Evolutionary conservation across 2,329 filamentous ascomycete species (phyloP), one percentile per base, ranked within the genome.

Genomic region (Byssoonygena ceratinophila): DNA sequence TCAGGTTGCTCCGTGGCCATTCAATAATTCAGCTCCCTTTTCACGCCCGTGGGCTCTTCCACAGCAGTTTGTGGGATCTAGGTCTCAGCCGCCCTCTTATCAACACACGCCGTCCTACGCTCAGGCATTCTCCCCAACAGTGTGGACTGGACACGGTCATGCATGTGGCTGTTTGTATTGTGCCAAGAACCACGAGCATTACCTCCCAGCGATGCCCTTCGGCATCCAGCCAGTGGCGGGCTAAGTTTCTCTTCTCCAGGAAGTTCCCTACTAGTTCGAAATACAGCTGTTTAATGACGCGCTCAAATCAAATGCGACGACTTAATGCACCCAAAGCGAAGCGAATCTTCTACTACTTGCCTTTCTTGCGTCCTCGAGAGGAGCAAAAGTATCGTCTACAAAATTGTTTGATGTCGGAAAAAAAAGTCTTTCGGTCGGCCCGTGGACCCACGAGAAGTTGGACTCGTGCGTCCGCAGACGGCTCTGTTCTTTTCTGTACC

Each of bases 91-190:
- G 31, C 68, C 72, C 39, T 72, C 72, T 32, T 70, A 74, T 53
- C 72, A 73, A 52, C 72, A 73, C 55, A 73, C 69, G 11, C 68
- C 73, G n/a, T 69, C 72, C 16, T 76, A 74, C 56, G 64, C 69
- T 40, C 64, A 71, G 54, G 70, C 72, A 22, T 74, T 74, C 53
- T 65, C 65, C n/a, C 68, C 70, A 37, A 72, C 66, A 55, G 69
- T 70, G 16, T 76, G 74, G 74, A 71, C 68, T 51, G 67, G 68
- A 12, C 71, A 74, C 57, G 69, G 69, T 25, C 67, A 68, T 2
- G 72, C 71, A 31, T 78, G 75, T 58, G 65, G 66, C 43, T 77
- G 75, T 58, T 59, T 65, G 47, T 71, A 72, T 53, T 77, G 74
- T 63, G 66, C 68, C 45, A 73, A 75, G 54, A 69, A 72, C 47